A percentile compares a stretch with the other conserved stretches of the same genome.
Evolutionary conservation across 2,329 filamentous ascomycete species (phyloP).

Genomic region (Penicillium nordicum): DNA sequence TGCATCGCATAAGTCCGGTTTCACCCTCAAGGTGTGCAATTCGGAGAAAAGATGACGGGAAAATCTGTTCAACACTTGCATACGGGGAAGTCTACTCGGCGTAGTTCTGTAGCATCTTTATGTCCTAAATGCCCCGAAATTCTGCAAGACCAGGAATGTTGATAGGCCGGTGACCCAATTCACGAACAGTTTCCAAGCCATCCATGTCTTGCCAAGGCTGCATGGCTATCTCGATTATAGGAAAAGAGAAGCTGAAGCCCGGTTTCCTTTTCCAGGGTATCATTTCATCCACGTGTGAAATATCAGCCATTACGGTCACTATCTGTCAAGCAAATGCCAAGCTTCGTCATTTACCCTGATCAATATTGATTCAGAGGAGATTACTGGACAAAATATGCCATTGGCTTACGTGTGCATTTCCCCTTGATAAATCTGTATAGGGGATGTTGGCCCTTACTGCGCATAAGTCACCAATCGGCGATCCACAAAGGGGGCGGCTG

Average conservation of each 20-base stretch:
- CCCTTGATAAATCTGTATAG: slow-evolving; percentile 11
- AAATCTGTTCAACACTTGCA: background rate
- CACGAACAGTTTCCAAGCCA: slow-evolving; percentile 3
- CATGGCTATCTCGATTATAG: slow-evolving; percentile 1
- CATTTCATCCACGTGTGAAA: background rate
- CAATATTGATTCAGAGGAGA: slow-evolving; percentile 4
- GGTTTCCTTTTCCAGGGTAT: background rate
- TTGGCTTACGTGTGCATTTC: slow-evolving; percentile 9
- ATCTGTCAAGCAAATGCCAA: slow-evolving; percentile 18
- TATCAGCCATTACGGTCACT: background rate
- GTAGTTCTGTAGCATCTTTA: background rate
- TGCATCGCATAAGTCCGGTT: slow-evolving; percentile 3
- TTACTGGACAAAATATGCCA: slow-evolving; percentile 3
- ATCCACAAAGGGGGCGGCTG: slow-evolving; percentile 5
- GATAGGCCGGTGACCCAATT: slow-evolving; percentile 9
- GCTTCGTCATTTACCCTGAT: slow-evolving; percentile 4
- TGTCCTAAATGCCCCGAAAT: background rate
- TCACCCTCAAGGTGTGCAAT: background rate
- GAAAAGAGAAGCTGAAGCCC: background rate
- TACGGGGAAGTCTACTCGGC: background rate
- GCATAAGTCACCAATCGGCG: background rate
- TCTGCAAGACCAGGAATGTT: slow-evolving; percentile 6
- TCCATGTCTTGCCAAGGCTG: slow-evolving; percentile 7
- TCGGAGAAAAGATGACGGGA: background rate
- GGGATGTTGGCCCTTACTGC: slow-evolving; percentile 8